Conservation (phyloP, 805 yeast species). For the Candida parachauliodes region DNA sequence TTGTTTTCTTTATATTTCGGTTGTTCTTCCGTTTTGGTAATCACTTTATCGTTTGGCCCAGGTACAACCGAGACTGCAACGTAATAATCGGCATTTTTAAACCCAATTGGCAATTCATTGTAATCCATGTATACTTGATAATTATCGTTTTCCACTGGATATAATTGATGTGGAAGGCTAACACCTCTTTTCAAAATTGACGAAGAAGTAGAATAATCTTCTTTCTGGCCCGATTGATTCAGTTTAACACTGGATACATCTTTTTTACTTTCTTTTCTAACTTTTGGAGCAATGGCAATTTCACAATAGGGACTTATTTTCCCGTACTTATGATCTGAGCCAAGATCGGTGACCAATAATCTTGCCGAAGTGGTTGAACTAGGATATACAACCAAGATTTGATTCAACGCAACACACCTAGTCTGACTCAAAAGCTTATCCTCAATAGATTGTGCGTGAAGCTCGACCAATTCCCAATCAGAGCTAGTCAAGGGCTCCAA, state of each 20-base stretch:
- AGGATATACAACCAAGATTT: conserved; percentile 66
- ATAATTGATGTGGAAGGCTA: conserved; percentile 49
- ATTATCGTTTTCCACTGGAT: conserved; percentile 18
- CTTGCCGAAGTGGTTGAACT: conserved; percentile 57
- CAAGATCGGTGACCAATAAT: conserved; percentile 46
- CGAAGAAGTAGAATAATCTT: conserved; percentile 25
- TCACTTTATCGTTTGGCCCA: conserved; percentile 41
- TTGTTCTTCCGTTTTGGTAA: conserved; percentile 8
- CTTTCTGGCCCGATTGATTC: conserved; percentile 8
- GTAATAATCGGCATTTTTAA: conserved; percentile 21
- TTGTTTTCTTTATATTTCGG: conserved; percentile 30
- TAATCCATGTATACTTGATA: conserved; percentile 47
- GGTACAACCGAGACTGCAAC: conserved; percentile 50
- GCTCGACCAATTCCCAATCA: conserved; percentile 90
- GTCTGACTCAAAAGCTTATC: conserved; percentile 73
- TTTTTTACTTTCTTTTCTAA: conserved; percentile 21
- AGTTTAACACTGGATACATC: conserved; percentile 15
- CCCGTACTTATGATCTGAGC: conserved; percentile 43
- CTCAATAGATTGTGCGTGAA: conserved; percentile 76
- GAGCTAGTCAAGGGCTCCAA: conserved; percentile 73
- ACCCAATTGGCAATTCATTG: conserved; percentile 22
- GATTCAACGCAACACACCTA: conserved; percentile 62
- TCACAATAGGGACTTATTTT: conserved; percentile 62
- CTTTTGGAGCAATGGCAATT: conserved; percentile 70
- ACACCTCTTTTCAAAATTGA: conserved; percentile 51